phyloP scores from a whole-genome alignment of 1,284 basidiomycete genomes.

The Omphalotus olearius region DNA sequence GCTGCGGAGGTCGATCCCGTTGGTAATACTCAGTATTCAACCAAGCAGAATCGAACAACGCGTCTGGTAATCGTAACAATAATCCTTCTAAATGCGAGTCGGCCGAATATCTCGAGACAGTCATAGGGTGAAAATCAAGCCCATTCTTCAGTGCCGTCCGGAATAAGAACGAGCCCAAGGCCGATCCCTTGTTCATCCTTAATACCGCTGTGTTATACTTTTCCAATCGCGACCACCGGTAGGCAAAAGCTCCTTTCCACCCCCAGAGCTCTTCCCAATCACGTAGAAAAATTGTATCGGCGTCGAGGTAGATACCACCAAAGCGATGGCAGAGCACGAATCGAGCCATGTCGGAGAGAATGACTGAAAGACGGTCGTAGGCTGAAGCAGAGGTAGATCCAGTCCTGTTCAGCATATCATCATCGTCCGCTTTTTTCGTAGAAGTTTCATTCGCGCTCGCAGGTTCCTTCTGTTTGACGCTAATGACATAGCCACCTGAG shows the following conservation, averaged over 20 bases:
- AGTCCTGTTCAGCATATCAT: constrained; percentile 57
- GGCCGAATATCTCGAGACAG: constrained; percentile 62
- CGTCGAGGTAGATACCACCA: constrained; percentile 78
- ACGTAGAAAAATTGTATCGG: constrained; percentile 72
- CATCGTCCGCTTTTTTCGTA: constrained; percentile 27
- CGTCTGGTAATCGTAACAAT: constrained; percentile 68
- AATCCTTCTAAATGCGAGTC: constrained; percentile 66
- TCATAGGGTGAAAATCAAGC: constrained; percentile 81
- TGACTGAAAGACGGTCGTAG: constrained; percentile 71
- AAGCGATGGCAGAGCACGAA: constrained; percentile 77
- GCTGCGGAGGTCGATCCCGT: constrained; percentile 73
- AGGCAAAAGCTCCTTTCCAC: constrained; percentile 77
- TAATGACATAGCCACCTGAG: constrained; percentile 46
- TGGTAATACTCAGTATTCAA: constrained; percentile 77
- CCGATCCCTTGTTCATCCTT: constrained; percentile 67
- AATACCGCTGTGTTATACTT: constrained; percentile 80
- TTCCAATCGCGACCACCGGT: constrained; percentile 70
- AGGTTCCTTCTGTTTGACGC: constrained; percentile 35
- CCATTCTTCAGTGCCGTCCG: constrained; percentile 73
- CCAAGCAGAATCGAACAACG: constrained; percentile 79
- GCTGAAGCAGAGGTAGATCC: constrained; percentile 60
- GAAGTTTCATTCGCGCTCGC: constrained; percentile 19
- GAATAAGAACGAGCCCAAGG: constrained; percentile 72
- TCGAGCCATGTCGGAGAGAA: constrained; percentile 78
- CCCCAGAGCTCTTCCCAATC: constrained; percentile 87